phyloP scores from a whole-genome alignment of 441 rosid species.

The Erodium moschatum region DNA sequence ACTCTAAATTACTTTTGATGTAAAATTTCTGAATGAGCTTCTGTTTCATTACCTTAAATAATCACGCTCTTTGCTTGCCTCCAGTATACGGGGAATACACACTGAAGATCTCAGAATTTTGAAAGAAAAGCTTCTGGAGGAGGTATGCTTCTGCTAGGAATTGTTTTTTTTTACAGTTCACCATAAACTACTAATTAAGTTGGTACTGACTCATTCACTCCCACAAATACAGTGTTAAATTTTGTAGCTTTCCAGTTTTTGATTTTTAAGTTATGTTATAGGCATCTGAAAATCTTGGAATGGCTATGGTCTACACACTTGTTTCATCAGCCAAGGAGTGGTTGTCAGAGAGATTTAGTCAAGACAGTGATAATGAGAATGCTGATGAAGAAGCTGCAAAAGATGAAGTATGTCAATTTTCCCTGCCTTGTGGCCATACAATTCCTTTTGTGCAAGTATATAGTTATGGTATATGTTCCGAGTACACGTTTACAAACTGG shows the following conservation, averaged over 20 bases:
- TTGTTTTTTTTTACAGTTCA: not conserved
- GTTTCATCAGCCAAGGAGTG: slow-evolving; percentile 89
- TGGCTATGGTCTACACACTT: slow-evolving; percentile 92
- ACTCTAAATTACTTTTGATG: not conserved
- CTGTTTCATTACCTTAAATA: slow-evolving; percentile 9
- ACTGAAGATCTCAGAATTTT: slow-evolving; percentile 53
- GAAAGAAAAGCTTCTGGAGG: slow-evolving; percentile 80
- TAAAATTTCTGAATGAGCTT: not conserved
- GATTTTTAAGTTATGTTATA: slow-evolving; percentile 26
- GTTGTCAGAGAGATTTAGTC: slow-evolving; percentile 70
- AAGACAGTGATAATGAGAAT: slow-evolving; percentile 38
- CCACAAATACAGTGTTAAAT: not conserved
- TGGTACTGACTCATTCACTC: not conserved
- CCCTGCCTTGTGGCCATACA: not conserved
- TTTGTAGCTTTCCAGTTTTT: not conserved
- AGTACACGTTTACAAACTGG: not conserved
- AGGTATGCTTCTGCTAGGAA: slow-evolving; percentile 38
- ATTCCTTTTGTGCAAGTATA: not conserved
- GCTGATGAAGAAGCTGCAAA: slow-evolving; percentile 52
- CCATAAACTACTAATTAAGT: slow-evolving; percentile 1
- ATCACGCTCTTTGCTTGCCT: slow-evolving; percentile 18
- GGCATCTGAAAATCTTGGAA: slow-evolving; percentile 91
- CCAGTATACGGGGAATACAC: slow-evolving; percentile 79
- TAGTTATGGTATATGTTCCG: not conserved
- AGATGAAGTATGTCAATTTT: slow-evolving; percentile 59